Evolutionary conservation across 169 alveolate species (phyloP).

Genomic region (Cryptosporidium felis): DNA sequence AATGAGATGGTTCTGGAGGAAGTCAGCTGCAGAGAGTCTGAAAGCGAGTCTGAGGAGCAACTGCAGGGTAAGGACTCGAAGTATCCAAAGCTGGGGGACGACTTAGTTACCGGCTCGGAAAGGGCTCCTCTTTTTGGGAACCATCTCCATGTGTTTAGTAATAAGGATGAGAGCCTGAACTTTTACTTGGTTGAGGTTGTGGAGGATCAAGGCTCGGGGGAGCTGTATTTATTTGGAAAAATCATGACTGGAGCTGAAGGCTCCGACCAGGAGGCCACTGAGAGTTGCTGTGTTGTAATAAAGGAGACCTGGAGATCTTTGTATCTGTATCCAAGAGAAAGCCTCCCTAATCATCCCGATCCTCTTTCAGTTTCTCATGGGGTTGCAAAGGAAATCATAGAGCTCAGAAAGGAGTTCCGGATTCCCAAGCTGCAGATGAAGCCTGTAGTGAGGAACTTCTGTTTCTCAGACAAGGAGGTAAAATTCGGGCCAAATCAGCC

Average conservation of each 20-base stretch:
- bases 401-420: constrained; percentile 19
- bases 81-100: background rate
- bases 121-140: background rate
- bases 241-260: background rate
- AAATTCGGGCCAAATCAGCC: constrained; percentile 67
- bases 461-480: constrained; percentile 36
- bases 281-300: constrained; percentile 41
- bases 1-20: no score
- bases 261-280: background rate
- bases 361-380: constrained; percentile 32
- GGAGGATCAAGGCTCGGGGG: constrained; percentile 41
- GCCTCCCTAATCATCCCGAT: constrained; percentile 44
- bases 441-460: constrained; percentile 58
- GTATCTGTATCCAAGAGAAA: constrained; percentile 59
- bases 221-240: constrained; percentile 56
- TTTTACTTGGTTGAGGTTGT: constrained; percentile 44
- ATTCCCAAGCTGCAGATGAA: constrained; percentile 62
- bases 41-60: no score
- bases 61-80: background rate
- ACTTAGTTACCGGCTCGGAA: background rate
- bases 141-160: background rate
- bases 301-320: constrained; percentile 56
- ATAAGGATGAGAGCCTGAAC: background rate
- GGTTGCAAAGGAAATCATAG: constrained; percentile 59
- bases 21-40: no score